Conservation (phyloP, 768 basidiomycete genomes). For the Russula sp. region DNA sequence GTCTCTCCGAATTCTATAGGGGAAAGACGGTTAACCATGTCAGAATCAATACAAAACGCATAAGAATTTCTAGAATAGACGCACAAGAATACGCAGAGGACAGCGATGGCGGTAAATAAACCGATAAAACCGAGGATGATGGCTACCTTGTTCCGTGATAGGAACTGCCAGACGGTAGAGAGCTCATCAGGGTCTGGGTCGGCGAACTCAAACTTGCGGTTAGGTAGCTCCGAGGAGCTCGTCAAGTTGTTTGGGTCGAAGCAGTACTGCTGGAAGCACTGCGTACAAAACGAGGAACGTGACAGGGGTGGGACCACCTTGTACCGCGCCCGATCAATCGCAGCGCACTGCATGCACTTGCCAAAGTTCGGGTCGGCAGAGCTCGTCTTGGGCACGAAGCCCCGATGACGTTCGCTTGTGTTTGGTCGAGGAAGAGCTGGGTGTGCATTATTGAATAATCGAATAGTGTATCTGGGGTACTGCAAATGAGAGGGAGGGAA, state of each 20-base stretch:
- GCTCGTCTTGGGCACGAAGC: slow-evolving; percentile 59
- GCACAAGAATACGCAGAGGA: slow-evolving; percentile 40
- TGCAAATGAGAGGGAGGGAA: slow-evolving; percentile 31
- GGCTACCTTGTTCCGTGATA: slow-evolving; percentile 45
- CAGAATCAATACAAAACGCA: neutral
- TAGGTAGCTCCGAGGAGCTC: slow-evolving; percentile 33
- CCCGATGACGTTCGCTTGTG: slow-evolving; percentile 53
- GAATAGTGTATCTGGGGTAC: slow-evolving; percentile 56
- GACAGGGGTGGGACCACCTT: slow-evolving; percentile 21
- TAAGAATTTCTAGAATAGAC: slow-evolving; percentile 16
- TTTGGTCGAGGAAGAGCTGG: slow-evolving; percentile 59
- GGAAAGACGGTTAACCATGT: neutral
- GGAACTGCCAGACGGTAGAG: slow-evolving; percentile 42
- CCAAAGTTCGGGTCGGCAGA: slow-evolving; percentile 54
- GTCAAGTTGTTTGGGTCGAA: slow-evolving; percentile 34
- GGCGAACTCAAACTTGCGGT: slow-evolving; percentile 45
- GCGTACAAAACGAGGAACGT: slow-evolving; percentile 33
- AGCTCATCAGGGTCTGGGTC: slow-evolving; percentile 57
- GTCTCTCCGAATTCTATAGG: slow-evolving; percentile 24
- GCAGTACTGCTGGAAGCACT: slow-evolving; percentile 37
- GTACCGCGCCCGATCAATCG: slow-evolving; percentile 43
- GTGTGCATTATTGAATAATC: slow-evolving; percentile 57
- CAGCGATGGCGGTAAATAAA: slow-evolving; percentile 41
- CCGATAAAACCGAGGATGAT: slow-evolving; percentile 50
- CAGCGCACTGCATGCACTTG: slow-evolving; percentile 68